phyloP scores from a whole-genome alignment of 768 basidiomycete species.

The Collybia sordida region DNA sequence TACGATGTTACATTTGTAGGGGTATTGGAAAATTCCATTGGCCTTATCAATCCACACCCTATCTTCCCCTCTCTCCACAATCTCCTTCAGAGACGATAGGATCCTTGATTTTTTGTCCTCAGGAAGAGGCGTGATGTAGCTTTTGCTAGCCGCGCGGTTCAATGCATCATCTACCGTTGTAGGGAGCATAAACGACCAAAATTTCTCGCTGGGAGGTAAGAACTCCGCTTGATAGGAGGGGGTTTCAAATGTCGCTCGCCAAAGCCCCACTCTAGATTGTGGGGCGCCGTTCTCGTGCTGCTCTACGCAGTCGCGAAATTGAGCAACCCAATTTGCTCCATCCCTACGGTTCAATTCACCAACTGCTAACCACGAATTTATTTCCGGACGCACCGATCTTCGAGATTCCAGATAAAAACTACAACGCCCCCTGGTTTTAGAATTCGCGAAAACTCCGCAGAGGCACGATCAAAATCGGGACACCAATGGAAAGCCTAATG shows the following conservation, averaged over 20 bases:
- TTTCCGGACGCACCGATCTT: constrained; percentile 56
- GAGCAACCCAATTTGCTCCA: constrained; percentile 67
- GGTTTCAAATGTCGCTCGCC: constrained; percentile 71
- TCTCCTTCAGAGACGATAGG: constrained; percentile 45
- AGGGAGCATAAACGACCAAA: constrained; percentile 51
- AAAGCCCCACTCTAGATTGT: constrained; percentile 76
- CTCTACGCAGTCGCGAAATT: constrained; percentile 70
- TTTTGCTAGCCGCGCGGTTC: constrained; percentile 78
- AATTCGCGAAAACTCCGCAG: constrained; percentile 75
- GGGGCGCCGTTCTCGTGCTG: constrained; percentile 70
- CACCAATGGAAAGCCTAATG: constrained; percentile 89
- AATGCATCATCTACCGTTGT: constrained; percentile 56
- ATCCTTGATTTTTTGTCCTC: constrained; percentile 59
- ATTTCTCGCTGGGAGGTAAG: constrained; percentile 53
- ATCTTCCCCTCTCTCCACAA: constrained; percentile 59
- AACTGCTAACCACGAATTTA: background rate
- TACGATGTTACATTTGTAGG: constrained; percentile 69
- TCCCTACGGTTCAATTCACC: constrained; percentile 36
- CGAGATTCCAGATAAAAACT: constrained; percentile 90
- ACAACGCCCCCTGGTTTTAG: constrained; percentile 74
- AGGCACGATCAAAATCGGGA: constrained; percentile 71
- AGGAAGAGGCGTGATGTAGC: constrained; percentile 71
- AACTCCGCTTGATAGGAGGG: constrained; percentile 61
- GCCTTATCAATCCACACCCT: constrained; percentile 75
- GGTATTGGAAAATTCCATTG: constrained; percentile 76